phyloP scores from a whole-genome alignment of 2,329 filamentous ascomycete species.

The Pyrenophora tritici-repentis region DNA sequence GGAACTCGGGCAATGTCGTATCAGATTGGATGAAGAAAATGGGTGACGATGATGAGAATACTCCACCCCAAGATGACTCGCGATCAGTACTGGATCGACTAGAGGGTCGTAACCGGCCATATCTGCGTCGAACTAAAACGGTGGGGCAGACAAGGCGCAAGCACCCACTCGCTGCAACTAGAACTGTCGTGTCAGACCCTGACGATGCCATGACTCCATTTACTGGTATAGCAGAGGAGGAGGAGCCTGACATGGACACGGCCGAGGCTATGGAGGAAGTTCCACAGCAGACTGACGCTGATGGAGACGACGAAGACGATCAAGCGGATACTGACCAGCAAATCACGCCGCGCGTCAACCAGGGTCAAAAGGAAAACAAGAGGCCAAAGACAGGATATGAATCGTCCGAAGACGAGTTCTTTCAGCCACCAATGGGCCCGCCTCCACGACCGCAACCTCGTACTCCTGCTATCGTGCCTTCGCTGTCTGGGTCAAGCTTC shows the following conservation, averaged over 20 bases:
- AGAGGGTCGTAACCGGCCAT: conserved; percentile 58
- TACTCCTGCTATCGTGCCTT: conserved; percentile 27
- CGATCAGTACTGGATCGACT: conserved; percentile 62
- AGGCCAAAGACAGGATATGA: conserved; percentile 33
- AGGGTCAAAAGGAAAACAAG: conserved; percentile 37
- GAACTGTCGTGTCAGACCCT: conserved; percentile 63
- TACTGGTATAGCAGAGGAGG: conserved; percentile 51
- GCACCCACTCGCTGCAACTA: conserved; percentile 57
- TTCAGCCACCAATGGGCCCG: conserved; percentile 50
- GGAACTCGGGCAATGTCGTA: conserved; percentile 79
- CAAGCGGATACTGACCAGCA: conserved; percentile 36
- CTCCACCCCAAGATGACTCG: conserved; percentile 66
- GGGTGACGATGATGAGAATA: conserved; percentile 64
- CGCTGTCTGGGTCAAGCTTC: conserved; percentile 39
- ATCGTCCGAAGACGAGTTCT: conserved; percentile 50
- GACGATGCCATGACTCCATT: conserved; percentile 48
- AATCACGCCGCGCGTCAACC: conserved; percentile 20
- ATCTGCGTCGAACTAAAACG: conserved; percentile 58
- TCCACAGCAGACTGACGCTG: conserved; percentile 73
- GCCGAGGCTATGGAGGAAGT: conserved; percentile 50
- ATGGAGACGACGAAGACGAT: conserved; percentile 83
- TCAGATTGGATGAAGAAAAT: conserved; percentile 85
- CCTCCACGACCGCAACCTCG: conserved; percentile 35
- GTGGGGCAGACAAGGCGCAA: conserved; percentile 43
- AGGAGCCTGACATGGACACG: conserved; percentile 48